Base-by-base conservation (phyloP, 371 early-diverging fungal species). In the Circinella minor region DNA sequence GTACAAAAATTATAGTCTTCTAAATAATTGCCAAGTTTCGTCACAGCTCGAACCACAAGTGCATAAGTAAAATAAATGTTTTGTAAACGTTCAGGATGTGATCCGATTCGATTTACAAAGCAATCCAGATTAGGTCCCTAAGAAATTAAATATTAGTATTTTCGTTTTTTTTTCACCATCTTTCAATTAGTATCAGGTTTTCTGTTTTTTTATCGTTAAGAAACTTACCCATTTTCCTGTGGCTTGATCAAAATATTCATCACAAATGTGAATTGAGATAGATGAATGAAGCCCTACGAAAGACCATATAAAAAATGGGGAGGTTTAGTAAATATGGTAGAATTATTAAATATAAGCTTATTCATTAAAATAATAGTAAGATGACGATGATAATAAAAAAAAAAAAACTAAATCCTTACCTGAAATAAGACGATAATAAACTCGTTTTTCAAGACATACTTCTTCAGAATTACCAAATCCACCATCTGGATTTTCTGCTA, bases 221-320 rank as follows among this genome's bases (percentile, higher is more conserved):
- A 11, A 51, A 8, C 77, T 72, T 88, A 93, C 93, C 98, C 98
- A 99, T 75, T 84, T 79, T 17, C 94, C 93, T 3, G 95, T 93
- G 1, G 90, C 90, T 65, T 89, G 82, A 74, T 98, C 89, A 72
- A 95, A 91, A 83, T 90, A 94, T 76, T 98, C 92, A 63, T 94
- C 88, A 75, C 98, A 98, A 54, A 99, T 94, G 78, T 99, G 99
- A 27, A 95, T 94, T 0, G 98, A 98, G n/a, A 98, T 97, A 27
- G 98, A 98, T 0, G 98, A 86, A 74, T 99, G 99, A 20, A 99
- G 86, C 2, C 95, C 91, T 89, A 27, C 27, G 27, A 27, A 27
- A 27, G 27, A 27, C 27, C 27, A 27, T 27, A 27, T 27, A 27
- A 27, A 27, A 66, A n/a, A 61, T 7, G 43, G 43, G 3, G 43